A percentile compares a stretch with the other conserved stretches of the same genome.
These are phyloP conservation scores for Porpolomopsis calyptriformis DNA, from an alignment of 768 basidiomycete genomes.

Conservation along the genomic window DNA sequence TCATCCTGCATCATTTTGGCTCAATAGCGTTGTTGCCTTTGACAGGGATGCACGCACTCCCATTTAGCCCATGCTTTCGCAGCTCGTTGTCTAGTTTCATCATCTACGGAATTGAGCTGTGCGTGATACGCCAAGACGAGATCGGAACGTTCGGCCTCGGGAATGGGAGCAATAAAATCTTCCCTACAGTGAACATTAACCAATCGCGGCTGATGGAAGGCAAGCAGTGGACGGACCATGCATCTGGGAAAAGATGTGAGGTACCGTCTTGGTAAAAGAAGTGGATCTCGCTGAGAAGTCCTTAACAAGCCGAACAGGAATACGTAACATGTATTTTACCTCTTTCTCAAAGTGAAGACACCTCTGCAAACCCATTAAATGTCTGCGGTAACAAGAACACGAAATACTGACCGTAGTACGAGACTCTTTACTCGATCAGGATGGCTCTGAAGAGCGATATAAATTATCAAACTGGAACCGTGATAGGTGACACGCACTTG, in stretches of 20 bases:
- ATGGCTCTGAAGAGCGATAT: conserved; percentile 41
- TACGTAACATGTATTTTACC: conserved; percentile 27
- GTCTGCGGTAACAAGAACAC: not conserved
- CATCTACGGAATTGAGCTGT: conserved; percentile 64
- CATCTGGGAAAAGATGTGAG: conserved; percentile 76
- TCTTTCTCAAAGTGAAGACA: conserved; percentile 79
- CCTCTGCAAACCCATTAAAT: conserved; percentile 37
- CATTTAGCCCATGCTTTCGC: conserved; percentile 85
- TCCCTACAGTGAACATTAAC: conserved; percentile 42
- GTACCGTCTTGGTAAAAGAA: conserved; percentile 92
- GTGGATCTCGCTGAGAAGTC: conserved; percentile 49
- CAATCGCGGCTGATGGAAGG: not conserved
- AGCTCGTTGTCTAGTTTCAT: conserved; percentile 50
- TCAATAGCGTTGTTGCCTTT: not conserved
- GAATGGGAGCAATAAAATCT: conserved; percentile 70
- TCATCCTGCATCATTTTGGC: conserved; percentile 47
- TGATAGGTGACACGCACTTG: conserved; percentile 38
- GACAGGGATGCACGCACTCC: conserved; percentile 53
- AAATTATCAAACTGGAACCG: not conserved
- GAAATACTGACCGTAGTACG: conserved; percentile 49
- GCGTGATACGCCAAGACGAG: conserved; percentile 77
- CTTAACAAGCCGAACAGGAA: not conserved
- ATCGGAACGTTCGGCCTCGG: conserved; percentile 68
- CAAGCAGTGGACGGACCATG: conserved; percentile 44
- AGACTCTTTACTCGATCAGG: conserved; percentile 73